These are phyloP conservation scores for Trametes hirsuta DNA, from an alignment of 1,284 basidiomycete genomes.

Conservation along the genomic window DNA sequence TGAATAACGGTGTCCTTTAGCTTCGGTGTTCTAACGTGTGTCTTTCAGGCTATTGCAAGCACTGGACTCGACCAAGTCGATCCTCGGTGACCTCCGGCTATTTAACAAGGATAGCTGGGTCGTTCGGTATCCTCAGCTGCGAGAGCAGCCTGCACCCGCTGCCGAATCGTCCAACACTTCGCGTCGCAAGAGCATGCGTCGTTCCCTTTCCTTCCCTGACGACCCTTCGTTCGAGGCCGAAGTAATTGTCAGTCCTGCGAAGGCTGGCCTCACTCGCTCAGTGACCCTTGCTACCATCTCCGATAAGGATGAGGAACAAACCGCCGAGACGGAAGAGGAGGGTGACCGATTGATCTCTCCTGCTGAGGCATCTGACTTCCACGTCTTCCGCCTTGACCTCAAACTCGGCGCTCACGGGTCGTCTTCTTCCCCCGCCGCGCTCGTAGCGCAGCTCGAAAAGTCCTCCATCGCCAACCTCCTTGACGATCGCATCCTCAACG, in stretches of 20 bases:
- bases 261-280: conserved; percentile 55
- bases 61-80: conserved; percentile 70
- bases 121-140: conserved; percentile 82
- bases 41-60: conserved; percentile 70
- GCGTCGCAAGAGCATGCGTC: conserved; percentile 50
- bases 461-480: conserved; percentile 91
- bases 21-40: background rate
- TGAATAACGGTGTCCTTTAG: background rate
- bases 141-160: conserved; percentile 39
- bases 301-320: conserved; percentile 42
- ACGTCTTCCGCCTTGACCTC: conserved; percentile 90
- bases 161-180: conserved; percentile 33
- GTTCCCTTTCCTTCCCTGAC: conserved; percentile 83
- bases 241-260: conserved; percentile 59
- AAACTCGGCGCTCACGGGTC: conserved; percentile 83
- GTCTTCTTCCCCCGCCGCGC: conserved; percentile 70
- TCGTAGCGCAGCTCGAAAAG: conserved; percentile 92
- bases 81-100: conserved; percentile 73
- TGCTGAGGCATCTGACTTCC: conserved; percentile 61
- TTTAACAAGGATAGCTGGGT: conserved; percentile 91
- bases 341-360: conserved; percentile 47
- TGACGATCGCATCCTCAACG: conserved; percentile 82
- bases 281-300: conserved; percentile 57
- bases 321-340: conserved; percentile 39
- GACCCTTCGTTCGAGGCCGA: conserved; percentile 72